Base-by-base conservation (phyloP, 805 yeast genomes). In the Maudiozyma saulgeensis region DNA sequence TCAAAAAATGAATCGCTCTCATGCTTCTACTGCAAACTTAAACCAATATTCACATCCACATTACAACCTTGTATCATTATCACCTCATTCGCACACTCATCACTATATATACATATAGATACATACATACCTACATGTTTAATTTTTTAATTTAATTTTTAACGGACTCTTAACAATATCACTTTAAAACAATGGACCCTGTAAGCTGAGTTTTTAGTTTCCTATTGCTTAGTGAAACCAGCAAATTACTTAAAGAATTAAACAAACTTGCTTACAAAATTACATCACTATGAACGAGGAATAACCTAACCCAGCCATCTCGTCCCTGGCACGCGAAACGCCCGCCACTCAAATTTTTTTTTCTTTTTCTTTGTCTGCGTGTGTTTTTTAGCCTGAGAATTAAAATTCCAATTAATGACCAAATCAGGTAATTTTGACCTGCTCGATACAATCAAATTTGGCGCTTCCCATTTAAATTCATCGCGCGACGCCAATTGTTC, bases 1-100 rank as follows among this genome's bases (percentile, higher is more conserved):
- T 63, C 16, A 43, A 43, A 19, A 43, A 47, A 41, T 34, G n/a
- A 45, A 28, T 9, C 32, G 2, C 32, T 11, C 16, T 35, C 38
- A 4, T 35, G 15, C 8, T 6, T 28, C 32, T 28, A 28, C 32
- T 28, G 12, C 32, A 28, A 28, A 28, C 9, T 28, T 28, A 9
- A 28, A 28, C 12, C 32, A 28, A 28, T 28, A 28, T 28, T 28
- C 32, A 28, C 4, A 21, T 21, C 23, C 23, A 28, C 32, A 28
- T 8, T 8, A 2, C 32, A 28, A 28, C 32, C 2, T 28, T 28
- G 32, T 28, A 28, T 28, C 32, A 28, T 28, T 28, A 28, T 11
- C 32, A 28, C 4, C 32, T 11, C 12, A 28, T 28, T 2, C 32
- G 6, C 32, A 28, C 32, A 28, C 32, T 21, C 23, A 21, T 21